Base-by-base conservation (phyloP, 192 early-diverging fungal species). In the Coemansia sp. region DNA sequence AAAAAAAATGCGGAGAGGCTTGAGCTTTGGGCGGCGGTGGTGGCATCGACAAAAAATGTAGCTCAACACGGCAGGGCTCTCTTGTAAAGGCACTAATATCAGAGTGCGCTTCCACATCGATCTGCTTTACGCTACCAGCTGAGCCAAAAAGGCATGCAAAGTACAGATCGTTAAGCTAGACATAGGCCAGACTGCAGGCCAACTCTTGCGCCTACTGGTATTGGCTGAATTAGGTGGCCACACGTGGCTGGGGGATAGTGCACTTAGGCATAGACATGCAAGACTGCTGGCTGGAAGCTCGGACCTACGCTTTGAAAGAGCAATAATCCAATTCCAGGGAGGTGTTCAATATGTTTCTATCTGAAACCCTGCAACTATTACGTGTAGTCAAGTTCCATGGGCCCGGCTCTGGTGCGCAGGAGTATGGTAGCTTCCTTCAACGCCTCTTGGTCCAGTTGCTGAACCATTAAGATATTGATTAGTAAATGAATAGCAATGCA, bases 261-360 rank as follows among this genome's bases (percentile, higher is more conserved):
- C 16, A 5, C 11, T 38, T 72, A 28, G 14, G 36, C 35, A 28
- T 39, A 0, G 18, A 13, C 16, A 33, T n/a, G 48, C n/a, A 20
- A 35, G 53, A 42, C 36, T 10, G n/a, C 12, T 25, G 33, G n/a
- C 25, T 3, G 21, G 4, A 18, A 7, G 6, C 18, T 4, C 43
- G 21, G 43, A 45, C 43, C 43, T 20, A 21, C 20, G 12, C 43
- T 6, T 6, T 1, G 43, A 6, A 0, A 5, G 43, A 45, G 18
- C 47, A 38, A 59, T 20, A 20, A 13, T 35, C 20, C 1, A 13
- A 37, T 3, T n/a, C 41, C 6, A 3, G n/a, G 2, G 18, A 23
- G n/a, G 7, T 23, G 59, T 18, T 66, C 14, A 73, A 67, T 18
- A 14, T 12, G 31, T 10, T 16, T 7, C 52, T 73, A 13, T 45